phyloP scores from a whole-genome alignment of 2,329 filamentous ascomycete species.

The Cladosporium sp. region DNA sequence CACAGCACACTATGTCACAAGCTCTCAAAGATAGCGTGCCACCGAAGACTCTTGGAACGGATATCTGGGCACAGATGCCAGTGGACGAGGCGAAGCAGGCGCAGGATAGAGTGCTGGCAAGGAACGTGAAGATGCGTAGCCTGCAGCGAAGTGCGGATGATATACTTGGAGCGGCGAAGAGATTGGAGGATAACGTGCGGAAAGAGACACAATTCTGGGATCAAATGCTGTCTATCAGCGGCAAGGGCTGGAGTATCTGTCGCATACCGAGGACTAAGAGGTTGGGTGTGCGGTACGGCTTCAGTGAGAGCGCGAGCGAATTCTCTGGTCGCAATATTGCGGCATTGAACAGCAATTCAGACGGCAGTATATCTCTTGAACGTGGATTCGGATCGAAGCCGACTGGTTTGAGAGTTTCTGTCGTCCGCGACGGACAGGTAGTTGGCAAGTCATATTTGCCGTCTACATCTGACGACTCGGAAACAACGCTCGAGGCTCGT shows the following conservation, averaged over 20 bases:
- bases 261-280: constrained; percentile 71
- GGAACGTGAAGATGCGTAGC: constrained; percentile 76
- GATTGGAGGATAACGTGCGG: constrained; percentile 74
- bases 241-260: constrained; percentile 84
- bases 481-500: constrained; percentile 64
- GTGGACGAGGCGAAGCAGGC: constrained; percentile 54
- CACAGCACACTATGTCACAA: constrained; percentile 69
- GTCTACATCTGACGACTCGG: constrained; percentile 45
- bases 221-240: constrained; percentile 76
- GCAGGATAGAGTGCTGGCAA: constrained; percentile 51
- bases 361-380: constrained; percentile 76
- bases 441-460: constrained; percentile 57
- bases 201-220: constrained; percentile 88
- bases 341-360: constrained; percentile 71
- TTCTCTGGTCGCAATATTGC: constrained; percentile 76
- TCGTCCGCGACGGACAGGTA: constrained; percentile 60
- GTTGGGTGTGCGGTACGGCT: constrained; percentile 86
- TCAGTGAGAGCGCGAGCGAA: constrained; percentile 67
- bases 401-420: constrained; percentile 67
- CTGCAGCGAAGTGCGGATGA: constrained; percentile 74
- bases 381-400: constrained; percentile 58
- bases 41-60: constrained; percentile 73
- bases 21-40: constrained; percentile 70
- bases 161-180: constrained; percentile 69
- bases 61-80: constrained; percentile 58